phyloP scores from a whole-genome alignment of 2,329 filamentous ascomycete species.

The Sporothrix globosa region DNA sequence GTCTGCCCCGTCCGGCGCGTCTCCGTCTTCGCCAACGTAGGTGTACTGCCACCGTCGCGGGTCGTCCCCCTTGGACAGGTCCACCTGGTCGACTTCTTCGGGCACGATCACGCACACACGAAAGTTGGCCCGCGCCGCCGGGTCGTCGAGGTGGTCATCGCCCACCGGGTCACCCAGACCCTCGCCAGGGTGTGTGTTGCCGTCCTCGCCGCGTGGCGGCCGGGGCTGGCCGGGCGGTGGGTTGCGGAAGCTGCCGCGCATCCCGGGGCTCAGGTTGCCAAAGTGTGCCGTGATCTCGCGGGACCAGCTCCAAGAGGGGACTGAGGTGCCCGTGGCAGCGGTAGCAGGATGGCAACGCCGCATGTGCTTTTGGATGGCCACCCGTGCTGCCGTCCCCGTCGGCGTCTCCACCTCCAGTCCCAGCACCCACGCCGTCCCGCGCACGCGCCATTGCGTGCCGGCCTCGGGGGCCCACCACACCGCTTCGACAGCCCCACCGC shows the following conservation, averaged over 20 bases:
- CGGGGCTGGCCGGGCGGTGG: conserved; percentile 68
- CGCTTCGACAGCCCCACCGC: conserved; percentile 69
- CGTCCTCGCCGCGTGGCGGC: conserved; percentile 50
- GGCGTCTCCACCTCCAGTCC: conserved; percentile 62
- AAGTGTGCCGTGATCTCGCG: conserved; percentile 85
- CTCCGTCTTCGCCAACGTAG: conserved; percentile 50
- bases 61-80: conserved; percentile 68
- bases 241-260: conserved; percentile 77
- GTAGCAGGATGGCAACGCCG: conserved; percentile 39
- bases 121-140: conserved; percentile 73
- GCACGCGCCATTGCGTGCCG: conserved; percentile 81
- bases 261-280: conserved; percentile 79
- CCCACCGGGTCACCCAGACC: conserved; percentile 67
- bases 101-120: conserved; percentile 81
- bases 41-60: conserved; percentile 69
- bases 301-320: conserved; percentile 71
- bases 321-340: not conserved
- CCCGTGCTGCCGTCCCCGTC: conserved; percentile 70
- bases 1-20: conserved; percentile 41
- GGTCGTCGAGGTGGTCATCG: conserved; percentile 69
- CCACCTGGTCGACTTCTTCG: conserved; percentile 73
- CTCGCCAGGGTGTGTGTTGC: conserved; percentile 37
- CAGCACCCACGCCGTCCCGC: conserved; percentile 75
- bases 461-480: conserved; percentile 80
- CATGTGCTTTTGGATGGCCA: conserved; percentile 61